A percentile compares a stretch with the other conserved stretches of the same genome.
Conservation (phyloP, 495 filamentous ascomycete species). For the Geoglossum glabrum region DNA sequence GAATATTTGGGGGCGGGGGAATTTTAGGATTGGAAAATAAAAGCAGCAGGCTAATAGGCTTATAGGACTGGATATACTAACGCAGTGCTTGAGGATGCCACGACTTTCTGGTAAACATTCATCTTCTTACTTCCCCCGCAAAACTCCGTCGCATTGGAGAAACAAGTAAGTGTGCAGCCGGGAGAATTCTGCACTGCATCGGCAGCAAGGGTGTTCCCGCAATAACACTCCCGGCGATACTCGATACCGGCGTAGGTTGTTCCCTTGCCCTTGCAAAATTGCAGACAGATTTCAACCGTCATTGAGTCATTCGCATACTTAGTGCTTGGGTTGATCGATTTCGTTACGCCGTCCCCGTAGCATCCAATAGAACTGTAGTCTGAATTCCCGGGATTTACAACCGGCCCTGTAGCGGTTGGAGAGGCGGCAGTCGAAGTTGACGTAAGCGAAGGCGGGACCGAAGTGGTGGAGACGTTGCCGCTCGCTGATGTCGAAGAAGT, state of each 20-base stretch:
- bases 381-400: background rate
- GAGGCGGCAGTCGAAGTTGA: background rate
- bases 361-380: conserved; percentile 3
- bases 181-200: background rate
- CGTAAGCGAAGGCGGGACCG: background rate
- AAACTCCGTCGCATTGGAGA: background rate
- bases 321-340: background rate
- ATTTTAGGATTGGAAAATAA: too few relatives aligned
- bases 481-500: background rate
- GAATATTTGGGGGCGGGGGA: too few relatives aligned
- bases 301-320: conserved; percentile 4
- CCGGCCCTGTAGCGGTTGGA: background rate
- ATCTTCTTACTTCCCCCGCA: background rate
- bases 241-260: conserved; percentile 11
- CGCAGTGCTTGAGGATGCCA: background rate
- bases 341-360: background rate
- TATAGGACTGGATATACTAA: background rate
- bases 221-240: conserved; percentile 11
- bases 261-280: conserved; percentile 9
- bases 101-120: background rate
- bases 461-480: background rate
- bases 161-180: conserved; percentile 1
- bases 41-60: background rate
- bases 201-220: conserved; percentile 9
- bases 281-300: conserved; percentile 11